Evolutionary conservation across 768 basidiomycete species (phyloP), one percentile per base, ranked within the genome.

Genomic region (Termitomyces sp.): DNA sequence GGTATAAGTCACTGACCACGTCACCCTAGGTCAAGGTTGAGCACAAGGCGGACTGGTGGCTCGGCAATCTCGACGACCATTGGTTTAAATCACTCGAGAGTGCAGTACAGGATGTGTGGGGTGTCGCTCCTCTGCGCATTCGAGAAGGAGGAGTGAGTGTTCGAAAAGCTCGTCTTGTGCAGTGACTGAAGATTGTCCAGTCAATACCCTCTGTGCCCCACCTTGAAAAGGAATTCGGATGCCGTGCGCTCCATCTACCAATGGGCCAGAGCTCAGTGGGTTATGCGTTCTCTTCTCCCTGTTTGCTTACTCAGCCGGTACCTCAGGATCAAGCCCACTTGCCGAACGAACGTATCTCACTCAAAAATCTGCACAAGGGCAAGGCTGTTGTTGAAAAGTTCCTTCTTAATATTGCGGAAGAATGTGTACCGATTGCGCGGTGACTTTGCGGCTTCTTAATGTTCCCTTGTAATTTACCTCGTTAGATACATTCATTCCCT

Each of bases 31-130:
- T 95, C 62, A 79, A 75, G 20, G 84, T 97, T 54, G 84, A 89
- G 44, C 90, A 92, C 58, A 87, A 82, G 2, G 94, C 94, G 0
- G 88, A 94, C 65, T 98, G 95, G 95, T 99, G 96, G 96, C 79
- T 99, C 2, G 94, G 95, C 0, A 85, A 89, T 55, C 80, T 96
- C 42, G 83, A 92, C 54, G 87, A 88, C 58, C 80, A 80, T 4
- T 97, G 91, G 85, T 96, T 95, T 76, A 82, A 85, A 61, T 86
- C 90, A 0, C 78, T 99, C 52, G 92, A 96, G 68, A 74, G 77
- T 40, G 89, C 93, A 22, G 85, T 99, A 0, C 76, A 80, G 50
- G 86, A 90, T 46, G 92, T 95, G 65, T 99, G 96, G 96, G 86
- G 86, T 5, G 75, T 86, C 44, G 80, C 86, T 58, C 96, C 96